Percentiles rank a stretch among this genome's conserved stretches.
These are phyloP conservation scores for Leccinum broughii DNA, from an alignment of 768 basidiomycete genomes.

Conservation along the genomic window DNA sequence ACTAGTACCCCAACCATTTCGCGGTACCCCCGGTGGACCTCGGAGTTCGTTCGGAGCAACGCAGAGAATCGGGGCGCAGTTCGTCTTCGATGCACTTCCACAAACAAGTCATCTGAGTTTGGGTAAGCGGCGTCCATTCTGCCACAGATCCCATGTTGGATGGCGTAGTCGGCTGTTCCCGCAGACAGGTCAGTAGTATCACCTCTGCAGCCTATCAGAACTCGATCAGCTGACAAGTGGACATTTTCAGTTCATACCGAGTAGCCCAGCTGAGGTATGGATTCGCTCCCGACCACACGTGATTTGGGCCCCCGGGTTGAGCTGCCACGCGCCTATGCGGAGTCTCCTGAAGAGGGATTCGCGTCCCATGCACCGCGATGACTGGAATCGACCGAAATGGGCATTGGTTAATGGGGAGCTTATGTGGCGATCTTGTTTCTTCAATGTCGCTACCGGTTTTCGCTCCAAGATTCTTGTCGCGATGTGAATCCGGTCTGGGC, in stretches of 20 bases:
- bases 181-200: conserved; percentile 49
- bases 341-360: not conserved
- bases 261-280: conserved; percentile 36
- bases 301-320: conserved; percentile 1
- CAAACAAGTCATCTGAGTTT: conserved; percentile 22
- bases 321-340: not conserved
- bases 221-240: conserved; percentile 24
- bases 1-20: conserved; percentile 59
- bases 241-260: conserved; percentile 45
- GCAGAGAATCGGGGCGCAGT: conserved; percentile 59
- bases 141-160: conserved; percentile 4
- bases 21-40: conserved; percentile 24
- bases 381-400: conserved; percentile 5
- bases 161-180: conserved; percentile 7
- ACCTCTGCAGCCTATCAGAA: conserved; percentile 20
- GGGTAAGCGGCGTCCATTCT: conserved; percentile 18
- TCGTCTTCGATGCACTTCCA: conserved; percentile 50
- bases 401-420: conserved; percentile 7
- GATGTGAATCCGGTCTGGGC: conserved; percentile 17
- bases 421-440: conserved; percentile 48
- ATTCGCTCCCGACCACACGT: conserved; percentile 4
- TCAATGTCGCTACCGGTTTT: conserved; percentile 34
- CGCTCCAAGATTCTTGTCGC: conserved; percentile 27
- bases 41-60: conserved; percentile 36
- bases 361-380: conserved; percentile 5